These are phyloP conservation scores for Sphagnum fallax DNA, from an alignment of 228 moss, liverwort and hornwort genomes.

Conservation along the genomic window DNA sequence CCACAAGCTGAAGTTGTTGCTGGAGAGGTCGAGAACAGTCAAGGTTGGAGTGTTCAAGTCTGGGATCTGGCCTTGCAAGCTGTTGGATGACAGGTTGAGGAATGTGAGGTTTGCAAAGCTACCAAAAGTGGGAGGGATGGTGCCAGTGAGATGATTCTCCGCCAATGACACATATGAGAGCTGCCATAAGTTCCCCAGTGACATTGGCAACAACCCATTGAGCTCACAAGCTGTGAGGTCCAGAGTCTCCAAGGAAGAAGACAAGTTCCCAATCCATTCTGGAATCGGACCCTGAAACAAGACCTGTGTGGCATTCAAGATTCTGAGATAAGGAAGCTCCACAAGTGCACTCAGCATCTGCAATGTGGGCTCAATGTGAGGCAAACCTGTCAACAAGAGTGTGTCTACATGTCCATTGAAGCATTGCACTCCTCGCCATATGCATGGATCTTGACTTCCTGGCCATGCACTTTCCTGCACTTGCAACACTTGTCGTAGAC, in stretches of 20 bases:
- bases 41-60: constrained; percentile 25
- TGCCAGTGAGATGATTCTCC: constrained; percentile 49
- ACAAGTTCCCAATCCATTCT: constrained; percentile 49
- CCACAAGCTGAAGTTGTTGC: constrained; percentile 38
- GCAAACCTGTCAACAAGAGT: constrained; percentile 27
- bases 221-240: constrained; percentile 62
- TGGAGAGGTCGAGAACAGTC: constrained; percentile 45
- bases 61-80: constrained; percentile 50
- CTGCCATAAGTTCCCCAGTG: constrained; percentile 39
- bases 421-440: constrained; percentile 41
- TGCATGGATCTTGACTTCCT: constrained; percentile 26
- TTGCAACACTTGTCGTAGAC: constrained; percentile 14
- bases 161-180: constrained; percentile 48
- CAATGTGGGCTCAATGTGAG: neutral
- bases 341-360: constrained; percentile 18
- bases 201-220: constrained; percentile 44
- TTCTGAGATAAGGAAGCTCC: constrained; percentile 47
- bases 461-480: constrained; percentile 30
- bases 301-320: constrained; percentile 63
- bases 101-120: constrained; percentile 34
- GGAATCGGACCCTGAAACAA: constrained; percentile 39
- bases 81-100: constrained; percentile 60
- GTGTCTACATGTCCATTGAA: constrained; percentile 36
- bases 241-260: constrained; percentile 39
- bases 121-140: constrained; percentile 38